phyloP scores from a whole-genome alignment of 176 grass and related monocot species.

The Lolium multiflorum region DNA sequence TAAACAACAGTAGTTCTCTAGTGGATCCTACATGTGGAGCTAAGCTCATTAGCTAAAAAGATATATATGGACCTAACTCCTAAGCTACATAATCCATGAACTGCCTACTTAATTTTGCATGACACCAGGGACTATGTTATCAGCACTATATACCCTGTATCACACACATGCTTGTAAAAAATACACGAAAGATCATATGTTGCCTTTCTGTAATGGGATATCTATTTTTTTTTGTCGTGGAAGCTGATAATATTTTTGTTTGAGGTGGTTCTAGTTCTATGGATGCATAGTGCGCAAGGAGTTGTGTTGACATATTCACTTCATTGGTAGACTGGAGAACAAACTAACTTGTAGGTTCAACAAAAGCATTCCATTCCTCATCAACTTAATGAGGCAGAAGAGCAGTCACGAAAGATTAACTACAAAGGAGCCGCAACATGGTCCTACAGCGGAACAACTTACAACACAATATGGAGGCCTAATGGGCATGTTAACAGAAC shows the following conservation, averaged over 20 bases:
- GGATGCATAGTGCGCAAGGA: not conserved
- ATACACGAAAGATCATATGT: not conserved
- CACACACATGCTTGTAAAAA: not conserved
- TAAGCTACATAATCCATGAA: not conserved
- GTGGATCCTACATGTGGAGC: not conserved
- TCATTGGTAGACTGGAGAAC: not conserved
- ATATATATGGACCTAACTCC: not conserved
- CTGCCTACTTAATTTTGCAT: not conserved
- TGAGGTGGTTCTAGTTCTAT: no score
- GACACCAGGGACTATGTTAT: not conserved
- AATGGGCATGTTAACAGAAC: not conserved
- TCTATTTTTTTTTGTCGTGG: not conserved
- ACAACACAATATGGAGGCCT: not conserved
- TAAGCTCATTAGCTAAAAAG: not conserved
- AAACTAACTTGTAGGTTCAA: not conserved
- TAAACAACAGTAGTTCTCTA: not conserved
- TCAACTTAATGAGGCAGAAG: not conserved
- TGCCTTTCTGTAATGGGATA: not conserved
- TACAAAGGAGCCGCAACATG: not conserved
- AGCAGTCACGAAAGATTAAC: not conserved
- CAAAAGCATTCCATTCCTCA: not conserved
- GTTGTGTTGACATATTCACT: not conserved
- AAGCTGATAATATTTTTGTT: not conserved
- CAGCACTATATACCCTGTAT: no score
- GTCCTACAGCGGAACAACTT: not conserved